Evolutionary conservation across 352 stramenopile genomes (phyloP), one percentile per base, ranked within the genome.

Genomic region (Phytopythium boreale): DNA sequence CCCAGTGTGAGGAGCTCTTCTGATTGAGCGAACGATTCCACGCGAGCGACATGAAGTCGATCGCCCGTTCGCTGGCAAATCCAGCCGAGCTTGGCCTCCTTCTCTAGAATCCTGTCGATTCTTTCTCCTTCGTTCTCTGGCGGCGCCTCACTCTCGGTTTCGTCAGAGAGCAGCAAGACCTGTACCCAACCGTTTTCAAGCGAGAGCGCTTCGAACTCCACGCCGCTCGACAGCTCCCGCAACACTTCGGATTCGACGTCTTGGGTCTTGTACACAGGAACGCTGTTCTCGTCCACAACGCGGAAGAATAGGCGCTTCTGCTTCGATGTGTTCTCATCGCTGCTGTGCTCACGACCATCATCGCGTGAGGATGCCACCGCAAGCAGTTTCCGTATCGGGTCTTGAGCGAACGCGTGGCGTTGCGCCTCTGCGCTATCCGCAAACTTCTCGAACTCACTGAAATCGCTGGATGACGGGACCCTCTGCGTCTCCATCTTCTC

Each of bases 1-100:
- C 79, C 80, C 5, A 92, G 36, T 2, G 84, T 79, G 39, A 91
- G 65, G 2, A 89, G 69, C 63, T 90, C 80, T 61, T 92, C 83
- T 36, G 78, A 69, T 14, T 69, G 62, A 22, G 67, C 60, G 46
- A 69, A 62, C 12, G 44, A 46, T 4, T 62, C 41, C 8, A 65
- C 58, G 4, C 43, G 62, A 1, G 53, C 64, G 6, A 77, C 70
- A 27, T 85, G 70, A 14, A 88, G 8, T 6, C 56, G 71, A 41
- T 88, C 80, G 26, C 61, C 64, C 29, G 61, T 80, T 27, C 82
- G 70, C 8, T 80, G 72, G 26, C 64, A 66, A 22, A 88, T 62
- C 84, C 84, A 92, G 2, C 78, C 78, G 4, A 27, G 14, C 7
- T 50, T 31, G 41, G n/a, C 12, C 10, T 59, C 31, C 29, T 36